A percentile compares a stretch with the other conserved stretches of the same genome.
Evolutionary conservation across 306 rosid genomes (phyloP).

Genomic region (Erythrophleum fordii): DNA sequence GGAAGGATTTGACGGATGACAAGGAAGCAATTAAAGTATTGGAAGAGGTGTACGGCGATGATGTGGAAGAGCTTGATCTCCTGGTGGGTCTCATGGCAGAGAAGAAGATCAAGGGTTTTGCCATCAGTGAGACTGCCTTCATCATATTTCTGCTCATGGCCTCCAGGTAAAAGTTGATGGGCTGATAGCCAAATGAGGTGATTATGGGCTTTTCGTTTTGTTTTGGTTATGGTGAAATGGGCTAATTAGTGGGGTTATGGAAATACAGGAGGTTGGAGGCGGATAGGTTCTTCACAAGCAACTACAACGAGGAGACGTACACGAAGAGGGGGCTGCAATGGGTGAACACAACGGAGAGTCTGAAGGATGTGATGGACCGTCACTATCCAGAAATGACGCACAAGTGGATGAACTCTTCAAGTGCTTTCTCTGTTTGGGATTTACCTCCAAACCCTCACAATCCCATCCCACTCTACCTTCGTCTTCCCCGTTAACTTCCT

Average conservation of each 20-base stretch:
- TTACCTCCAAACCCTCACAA: slow-evolving; percentile 39
- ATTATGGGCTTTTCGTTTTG: not conserved
- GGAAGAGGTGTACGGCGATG: slow-evolving; percentile 57
- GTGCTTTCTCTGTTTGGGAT: slow-evolving; percentile 75
- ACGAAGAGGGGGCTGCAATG: slow-evolving; percentile 59
- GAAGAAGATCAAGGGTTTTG: slow-evolving; percentile 70
- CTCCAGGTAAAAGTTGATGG: slow-evolving; percentile 44
- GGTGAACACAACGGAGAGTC: slow-evolving; percentile 63
- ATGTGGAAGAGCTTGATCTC: slow-evolving; percentile 63
- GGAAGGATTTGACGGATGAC: slow-evolving; percentile 68
- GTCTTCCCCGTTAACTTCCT: slow-evolving; percentile 37
- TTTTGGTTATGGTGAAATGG: not conserved
- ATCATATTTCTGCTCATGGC: slow-evolving; percentile 62
- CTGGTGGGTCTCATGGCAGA: slow-evolving; percentile 74
- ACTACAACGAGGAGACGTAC: slow-evolving; percentile 58
- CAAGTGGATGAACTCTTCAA: slow-evolving; percentile 61
- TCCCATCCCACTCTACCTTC: slow-evolving; percentile 53
- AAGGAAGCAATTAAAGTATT: slow-evolving; percentile 50
- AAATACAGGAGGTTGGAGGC: slow-evolving; percentile 64
- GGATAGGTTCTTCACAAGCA: slow-evolving; percentile 64
- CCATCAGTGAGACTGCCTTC: slow-evolving; percentile 68
- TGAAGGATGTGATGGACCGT: slow-evolving; percentile 63
- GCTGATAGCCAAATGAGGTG: no score
- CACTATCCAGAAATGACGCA: slow-evolving; percentile 59
- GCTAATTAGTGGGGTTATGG: not conserved